Evolutionary conservation across 495 filamentous ascomycete genomes (phyloP).

Genomic region (Copromyces sp.): DNA sequence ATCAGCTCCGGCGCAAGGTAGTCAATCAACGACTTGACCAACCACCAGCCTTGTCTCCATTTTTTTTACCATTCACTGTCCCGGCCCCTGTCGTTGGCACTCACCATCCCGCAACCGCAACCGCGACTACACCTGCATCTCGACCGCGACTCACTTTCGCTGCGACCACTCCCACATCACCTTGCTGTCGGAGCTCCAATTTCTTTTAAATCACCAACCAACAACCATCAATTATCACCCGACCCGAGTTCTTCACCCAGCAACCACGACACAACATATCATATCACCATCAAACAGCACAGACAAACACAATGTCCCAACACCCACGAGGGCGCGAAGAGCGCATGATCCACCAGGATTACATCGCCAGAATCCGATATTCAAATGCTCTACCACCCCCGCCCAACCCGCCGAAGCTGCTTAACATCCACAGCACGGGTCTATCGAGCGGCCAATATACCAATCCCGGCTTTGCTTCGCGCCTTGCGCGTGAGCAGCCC

Average conservation of each 20-base stretch:
- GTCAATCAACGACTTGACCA: neutral
- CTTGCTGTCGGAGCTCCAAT: neutral
- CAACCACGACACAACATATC: slow-evolving; percentile 31
- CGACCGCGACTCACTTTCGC: neutral
- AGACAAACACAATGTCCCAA: neutral
- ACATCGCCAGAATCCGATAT: slow-evolving; percentile 89
- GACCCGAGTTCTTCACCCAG: neutral
- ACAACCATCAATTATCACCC: neutral
- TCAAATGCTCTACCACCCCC: slow-evolving; percentile 91
- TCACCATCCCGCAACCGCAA: neutral
- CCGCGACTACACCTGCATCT: neutral
- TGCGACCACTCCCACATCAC: neutral
- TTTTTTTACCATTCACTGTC: neutral
- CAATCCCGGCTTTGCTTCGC: slow-evolving; percentile 74
- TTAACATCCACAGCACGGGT: slow-evolving; percentile 90
- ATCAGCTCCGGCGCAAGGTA: neutral
- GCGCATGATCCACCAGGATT: slow-evolving; percentile 79
- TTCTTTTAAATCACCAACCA: neutral
- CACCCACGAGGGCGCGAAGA: slow-evolving; percentile 27
- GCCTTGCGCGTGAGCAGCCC: slow-evolving; percentile 81
- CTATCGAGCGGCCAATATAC: slow-evolving; percentile 74
- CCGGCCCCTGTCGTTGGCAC: neutral
- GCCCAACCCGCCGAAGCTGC: slow-evolving; percentile 85
- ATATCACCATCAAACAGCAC: neutral
- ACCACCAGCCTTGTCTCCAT: neutral